Evolutionary conservation across 2,329 filamentous ascomycete species (phyloP).

Genomic region (Cercospora sesami): DNA sequence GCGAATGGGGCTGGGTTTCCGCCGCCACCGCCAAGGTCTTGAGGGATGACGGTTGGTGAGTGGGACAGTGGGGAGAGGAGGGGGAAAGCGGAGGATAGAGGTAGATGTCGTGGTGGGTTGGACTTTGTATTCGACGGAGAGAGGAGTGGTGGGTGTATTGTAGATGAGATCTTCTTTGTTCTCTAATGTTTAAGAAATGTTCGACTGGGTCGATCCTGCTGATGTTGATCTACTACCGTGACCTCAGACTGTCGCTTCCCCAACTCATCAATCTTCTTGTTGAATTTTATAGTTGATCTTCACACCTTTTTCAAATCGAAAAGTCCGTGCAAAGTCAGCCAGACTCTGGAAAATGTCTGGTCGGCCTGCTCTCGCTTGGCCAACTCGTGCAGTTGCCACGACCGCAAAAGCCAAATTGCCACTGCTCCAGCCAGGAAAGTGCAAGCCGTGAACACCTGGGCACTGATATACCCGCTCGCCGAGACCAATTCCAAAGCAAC

Average conservation of each 20-base stretch:
- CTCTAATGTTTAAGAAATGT: neutral
- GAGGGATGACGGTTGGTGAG: neutral
- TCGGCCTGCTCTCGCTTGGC: slow-evolving; percentile 34
- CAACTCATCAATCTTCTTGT: too few species aligned
- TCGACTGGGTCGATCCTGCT: neutral
- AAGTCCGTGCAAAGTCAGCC: slow-evolving; percentile 6
- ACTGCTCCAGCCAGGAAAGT: slow-evolving; percentile 58
- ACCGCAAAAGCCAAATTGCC: slow-evolving; percentile 54
- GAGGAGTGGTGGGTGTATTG: neutral
- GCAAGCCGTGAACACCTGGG: slow-evolving; percentile 59
- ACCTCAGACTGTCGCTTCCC: neutral
- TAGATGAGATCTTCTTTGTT: neutral
- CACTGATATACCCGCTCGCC: slow-evolving; percentile 49
- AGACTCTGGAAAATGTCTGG: neutral
- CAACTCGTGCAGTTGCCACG: slow-evolving; percentile 58
- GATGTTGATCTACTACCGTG: neutral
- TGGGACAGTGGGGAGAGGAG: neutral
- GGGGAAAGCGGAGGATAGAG: neutral
- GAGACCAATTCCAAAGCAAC: slow-evolving; percentile 33
- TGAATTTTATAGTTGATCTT: too few species aligned
- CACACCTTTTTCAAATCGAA: slow-evolving; percentile 3
- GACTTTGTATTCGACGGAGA: neutral
- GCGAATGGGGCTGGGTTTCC: neutral
- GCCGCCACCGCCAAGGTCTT: neutral
- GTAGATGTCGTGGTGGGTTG: neutral